Conservation (phyloP, 345 rosid species). For the Citrus sp. region DNA sequence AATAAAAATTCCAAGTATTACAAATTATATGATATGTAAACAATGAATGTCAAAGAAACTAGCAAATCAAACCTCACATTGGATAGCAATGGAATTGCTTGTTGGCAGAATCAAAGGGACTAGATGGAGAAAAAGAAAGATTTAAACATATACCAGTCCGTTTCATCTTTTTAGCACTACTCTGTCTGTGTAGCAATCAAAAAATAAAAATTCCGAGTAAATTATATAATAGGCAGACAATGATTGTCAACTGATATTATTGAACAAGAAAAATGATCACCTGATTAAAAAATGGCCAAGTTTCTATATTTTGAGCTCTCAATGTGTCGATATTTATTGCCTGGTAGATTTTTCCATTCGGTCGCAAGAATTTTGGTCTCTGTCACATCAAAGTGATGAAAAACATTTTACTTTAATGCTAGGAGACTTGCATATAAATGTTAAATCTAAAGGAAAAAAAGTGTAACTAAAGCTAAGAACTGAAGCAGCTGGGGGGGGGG, state of each 20-base stretch:
- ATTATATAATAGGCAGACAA: not conserved
- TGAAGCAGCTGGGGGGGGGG: not conserved
- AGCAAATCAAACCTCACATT: too few relatives aligned
- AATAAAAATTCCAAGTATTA: not conserved
- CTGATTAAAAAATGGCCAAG: slow-evolving; percentile 51
- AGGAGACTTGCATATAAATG: not conserved
- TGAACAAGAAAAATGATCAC: slow-evolving; percentile 13
- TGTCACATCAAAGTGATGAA: slow-evolving; percentile 10
- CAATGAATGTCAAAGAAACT: not conserved
- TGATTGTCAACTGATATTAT: not conserved
- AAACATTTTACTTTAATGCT: too few relatives aligned
- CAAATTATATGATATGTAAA: not conserved
- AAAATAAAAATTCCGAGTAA: not conserved
- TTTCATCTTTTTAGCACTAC: not conserved
- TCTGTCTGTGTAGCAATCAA: too few relatives aligned
- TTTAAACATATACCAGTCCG: not conserved
- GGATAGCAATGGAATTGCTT: too few relatives aligned
- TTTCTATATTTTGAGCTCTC: slow-evolving; percentile 47
- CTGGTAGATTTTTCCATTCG: slow-evolving; percentile 49
- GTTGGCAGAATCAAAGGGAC: too few relatives aligned
- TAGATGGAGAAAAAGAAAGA: too few relatives aligned
- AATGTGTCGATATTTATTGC: slow-evolving; percentile 42
- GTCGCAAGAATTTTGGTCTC: slow-evolving; percentile 46
- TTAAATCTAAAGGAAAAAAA: not conserved
- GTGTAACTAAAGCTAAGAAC: not conserved